Evolutionary conservation across 305 asterid genomes (phyloP).

Genomic region (Fraxinus sp.): DNA sequence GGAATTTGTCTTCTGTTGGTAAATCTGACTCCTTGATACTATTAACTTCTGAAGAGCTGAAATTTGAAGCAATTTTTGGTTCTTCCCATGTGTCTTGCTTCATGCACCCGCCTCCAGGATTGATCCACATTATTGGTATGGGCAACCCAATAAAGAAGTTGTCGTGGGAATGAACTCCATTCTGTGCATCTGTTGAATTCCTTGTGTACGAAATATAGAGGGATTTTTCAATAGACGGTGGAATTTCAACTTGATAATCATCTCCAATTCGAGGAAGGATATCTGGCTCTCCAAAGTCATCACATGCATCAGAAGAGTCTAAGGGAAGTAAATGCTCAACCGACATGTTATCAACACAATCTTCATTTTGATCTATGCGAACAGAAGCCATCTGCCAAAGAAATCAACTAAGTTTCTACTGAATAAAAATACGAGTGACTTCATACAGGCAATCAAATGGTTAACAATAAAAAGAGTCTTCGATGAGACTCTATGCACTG

Average conservation of each 20-base stretch:
- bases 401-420: conserved; percentile 3
- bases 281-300: conserved; percentile 25
- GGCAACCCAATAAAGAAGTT: conserved; percentile 39
- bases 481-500: background rate
- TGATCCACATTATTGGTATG: conserved; percentile 36
- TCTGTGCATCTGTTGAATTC: background rate
- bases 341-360: conserved; percentile 27
- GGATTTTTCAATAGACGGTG: conserved; percentile 26
- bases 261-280: conserved; percentile 62
- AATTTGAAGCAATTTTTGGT: conserved; percentile 15
- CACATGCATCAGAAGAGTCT: conserved; percentile 9
- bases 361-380: conserved; percentile 38
- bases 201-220: conserved; percentile 10
- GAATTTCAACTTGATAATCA: conserved; percentile 58
- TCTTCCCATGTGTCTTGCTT: conserved; percentile 20
- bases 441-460: background rate
- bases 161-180: conserved; percentile 6
- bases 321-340: conserved; percentile 24
- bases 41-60: conserved; percentile 5
- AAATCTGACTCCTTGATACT: background rate
- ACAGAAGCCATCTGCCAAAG: conserved; percentile 46
- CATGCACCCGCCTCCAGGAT: background rate
- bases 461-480: background rate
- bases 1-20: conserved; percentile 15
- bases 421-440: background rate